These are phyloP conservation scores for Mycena albidolilacea DNA, from an alignment of 768 basidiomycete species.

Conservation along the genomic window DNA sequence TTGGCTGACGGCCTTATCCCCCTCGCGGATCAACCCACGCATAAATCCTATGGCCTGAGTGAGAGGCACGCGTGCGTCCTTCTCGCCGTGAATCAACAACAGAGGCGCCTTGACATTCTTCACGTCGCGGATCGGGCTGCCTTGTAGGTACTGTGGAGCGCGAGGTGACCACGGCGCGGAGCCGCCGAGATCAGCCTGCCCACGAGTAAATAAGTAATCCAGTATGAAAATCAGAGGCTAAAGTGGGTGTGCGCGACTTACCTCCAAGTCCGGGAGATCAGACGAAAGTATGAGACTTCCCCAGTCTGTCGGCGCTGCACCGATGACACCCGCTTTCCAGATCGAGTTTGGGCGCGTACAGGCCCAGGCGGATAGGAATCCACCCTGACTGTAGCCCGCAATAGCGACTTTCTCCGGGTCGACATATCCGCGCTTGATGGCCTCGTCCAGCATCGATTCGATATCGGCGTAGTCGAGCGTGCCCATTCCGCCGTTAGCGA, in stretches of 20 bases:
- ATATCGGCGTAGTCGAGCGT: conserved; percentile 33
- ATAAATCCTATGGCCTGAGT: conserved; percentile 36
- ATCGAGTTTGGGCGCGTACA: conserved; percentile 31
- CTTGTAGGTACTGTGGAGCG: conserved; percentile 16
- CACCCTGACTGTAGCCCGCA: conserved; percentile 39
- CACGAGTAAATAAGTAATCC: conserved; percentile 12
- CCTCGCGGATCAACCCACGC: conserved; percentile 35
- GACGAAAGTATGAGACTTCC: conserved; percentile 11
- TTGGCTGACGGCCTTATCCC: conserved; percentile 24
- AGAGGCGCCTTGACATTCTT: too few relatives aligned
- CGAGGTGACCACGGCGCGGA: conserved; percentile 31
- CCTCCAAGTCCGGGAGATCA: too few relatives aligned
- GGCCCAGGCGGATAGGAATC: conserved; percentile 35
- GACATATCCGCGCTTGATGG: conserved; percentile 27
- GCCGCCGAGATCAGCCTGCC: conserved; percentile 29
- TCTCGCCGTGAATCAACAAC: too few relatives aligned
- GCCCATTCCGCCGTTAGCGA: conserved; percentile 35
- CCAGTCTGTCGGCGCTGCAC: conserved; percentile 35
- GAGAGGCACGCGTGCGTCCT: not conserved
- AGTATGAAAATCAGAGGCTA: too few relatives aligned
- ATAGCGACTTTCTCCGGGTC: conserved; percentile 34
- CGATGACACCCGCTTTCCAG: conserved; percentile 36
- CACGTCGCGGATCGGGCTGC: too few relatives aligned
- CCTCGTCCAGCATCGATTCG: conserved; percentile 35
- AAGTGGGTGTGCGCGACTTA: too few relatives aligned